Evolutionary conservation across 2,329 filamentous ascomycete species (phyloP).

Genomic region (Fusarium sp.): DNA sequence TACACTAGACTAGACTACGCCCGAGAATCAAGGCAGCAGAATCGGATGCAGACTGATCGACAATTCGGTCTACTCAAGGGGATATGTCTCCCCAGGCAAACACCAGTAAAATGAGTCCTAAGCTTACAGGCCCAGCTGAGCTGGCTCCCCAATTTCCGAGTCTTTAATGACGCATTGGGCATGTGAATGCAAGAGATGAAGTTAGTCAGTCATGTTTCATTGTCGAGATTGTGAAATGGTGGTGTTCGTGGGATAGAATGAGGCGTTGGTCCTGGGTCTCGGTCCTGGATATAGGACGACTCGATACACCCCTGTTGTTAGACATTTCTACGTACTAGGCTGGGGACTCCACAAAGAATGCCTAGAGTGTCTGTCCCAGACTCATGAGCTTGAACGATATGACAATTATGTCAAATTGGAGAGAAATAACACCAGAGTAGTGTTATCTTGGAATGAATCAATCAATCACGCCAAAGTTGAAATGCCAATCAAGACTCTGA

Average conservation of each 20-base stretch:
- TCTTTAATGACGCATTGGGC: constrained; percentile 10
- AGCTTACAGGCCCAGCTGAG: constrained; percentile 2
- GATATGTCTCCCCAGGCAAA: not conserved
- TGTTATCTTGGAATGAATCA: not conserved
- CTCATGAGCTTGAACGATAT: not conserved
- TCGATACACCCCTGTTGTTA: constrained; percentile 7
- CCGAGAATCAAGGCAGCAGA: constrained; percentile 23
- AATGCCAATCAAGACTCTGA: not conserved
- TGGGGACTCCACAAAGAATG: constrained; percentile 23
- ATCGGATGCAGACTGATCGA: constrained; percentile 10
- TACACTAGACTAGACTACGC: not conserved
- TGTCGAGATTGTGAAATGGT: constrained; percentile 5
- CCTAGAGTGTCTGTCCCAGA: constrained; percentile 9
- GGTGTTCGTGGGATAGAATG: constrained; percentile 16
- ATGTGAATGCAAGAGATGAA: not conserved
- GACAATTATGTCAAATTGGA: not conserved
- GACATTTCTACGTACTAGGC: constrained; percentile 6
- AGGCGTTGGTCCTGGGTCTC: constrained; percentile 8
- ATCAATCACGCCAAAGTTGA: not conserved
- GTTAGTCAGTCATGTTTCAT: not conserved
- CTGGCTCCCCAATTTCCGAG: constrained; percentile 6
- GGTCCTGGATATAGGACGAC: constrained; percentile 15
- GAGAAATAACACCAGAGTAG: not conserved
- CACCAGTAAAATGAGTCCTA: constrained; percentile 3
- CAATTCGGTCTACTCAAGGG: constrained; percentile 9